Conservation (phyloP, 371 early-diverging fungal genomes). For the Apophysomyces ossiformis region DNA sequence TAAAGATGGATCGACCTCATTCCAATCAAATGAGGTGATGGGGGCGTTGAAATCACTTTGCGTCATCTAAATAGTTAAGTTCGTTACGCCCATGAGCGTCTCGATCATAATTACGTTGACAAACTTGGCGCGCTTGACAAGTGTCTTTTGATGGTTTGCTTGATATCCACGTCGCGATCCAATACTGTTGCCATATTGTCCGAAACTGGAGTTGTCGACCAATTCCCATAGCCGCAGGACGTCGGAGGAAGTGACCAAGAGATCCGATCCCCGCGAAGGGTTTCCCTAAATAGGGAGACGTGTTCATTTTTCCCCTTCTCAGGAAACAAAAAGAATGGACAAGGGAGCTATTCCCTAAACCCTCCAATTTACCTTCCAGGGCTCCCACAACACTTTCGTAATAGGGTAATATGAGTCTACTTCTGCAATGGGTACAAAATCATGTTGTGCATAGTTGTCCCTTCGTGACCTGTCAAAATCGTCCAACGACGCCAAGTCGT, state of each 20-base stretch:
- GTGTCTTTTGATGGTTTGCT: constrained; percentile 13
- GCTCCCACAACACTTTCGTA: constrained; percentile 91
- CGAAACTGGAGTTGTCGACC: constrained; percentile 54
- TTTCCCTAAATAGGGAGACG: neutral
- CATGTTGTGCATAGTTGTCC: constrained; percentile 37
- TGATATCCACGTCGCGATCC: constrained; percentile 28
- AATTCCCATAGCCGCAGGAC: constrained; percentile 88
- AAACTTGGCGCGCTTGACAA: constrained; percentile 55
- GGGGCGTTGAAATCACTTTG: constrained; percentile 83
- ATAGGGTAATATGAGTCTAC: constrained; percentile 86
- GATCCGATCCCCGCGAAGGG: constrained; percentile 58
- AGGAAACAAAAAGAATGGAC: neutral
- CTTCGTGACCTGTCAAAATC: constrained; percentile 23
- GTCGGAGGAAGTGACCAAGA: constrained; percentile 90
- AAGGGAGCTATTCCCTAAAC: neutral
- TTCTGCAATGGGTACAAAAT: constrained; percentile 81
- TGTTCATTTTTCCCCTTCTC: neutral
- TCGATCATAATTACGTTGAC: constrained; percentile 56
- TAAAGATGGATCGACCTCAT: constrained; percentile 80
- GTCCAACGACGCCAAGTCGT: constrained; percentile 46
- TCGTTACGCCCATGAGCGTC: constrained; percentile 1
- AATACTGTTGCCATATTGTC: constrained; percentile 43
- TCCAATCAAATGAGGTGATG: constrained; percentile 97
- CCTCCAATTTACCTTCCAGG: constrained; percentile 59
- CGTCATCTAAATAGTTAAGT: constrained; percentile 40